Percentiles rank a stretch among this genome's conserved stretches.
These are phyloP conservation scores for Rhodotorula glutinis DNA, from an alignment of 1,284 basidiomycete species.

Conservation along the genomic window DNA sequence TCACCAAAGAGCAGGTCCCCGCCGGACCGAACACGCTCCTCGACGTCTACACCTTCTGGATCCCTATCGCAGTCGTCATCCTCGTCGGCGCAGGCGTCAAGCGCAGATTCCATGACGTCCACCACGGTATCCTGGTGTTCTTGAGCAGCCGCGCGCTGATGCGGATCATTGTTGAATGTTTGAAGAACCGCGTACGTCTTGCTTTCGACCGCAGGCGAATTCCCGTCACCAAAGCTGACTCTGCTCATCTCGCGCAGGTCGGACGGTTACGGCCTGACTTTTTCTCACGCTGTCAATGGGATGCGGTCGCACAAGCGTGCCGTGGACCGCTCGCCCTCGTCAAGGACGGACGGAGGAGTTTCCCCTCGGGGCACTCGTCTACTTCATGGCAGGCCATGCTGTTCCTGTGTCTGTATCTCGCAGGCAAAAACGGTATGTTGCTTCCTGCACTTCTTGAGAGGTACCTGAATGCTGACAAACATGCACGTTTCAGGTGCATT, in stretches of 20 bases:
- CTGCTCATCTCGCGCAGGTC: constrained; percentile 49
- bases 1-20: constrained; percentile 20
- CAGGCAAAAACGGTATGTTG: constrained; percentile 54
- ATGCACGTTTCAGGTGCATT: constrained; percentile 54
- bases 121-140: constrained; percentile 36
- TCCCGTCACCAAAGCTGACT: not conserved
- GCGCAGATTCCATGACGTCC: constrained; percentile 35
- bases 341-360: constrained; percentile 39
- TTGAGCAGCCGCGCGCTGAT: constrained; percentile 20
- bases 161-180: constrained; percentile 26
- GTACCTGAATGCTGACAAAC: not conserved
- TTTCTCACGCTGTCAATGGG: constrained; percentile 63
- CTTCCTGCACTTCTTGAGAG: not conserved
- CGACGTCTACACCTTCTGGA: constrained; percentile 31
- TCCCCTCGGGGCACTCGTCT: constrained; percentile 58
- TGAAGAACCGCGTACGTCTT: constrained; percentile 8
- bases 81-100: constrained; percentile 26
- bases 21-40: constrained; percentile 1
- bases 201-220: not conserved
- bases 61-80: constrained; percentile 32
- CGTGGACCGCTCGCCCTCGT: constrained; percentile 54
- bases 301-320: constrained; percentile 54
- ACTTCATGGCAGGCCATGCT: constrained; percentile 64
- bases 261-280: constrained; percentile 68
- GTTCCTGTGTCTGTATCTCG: constrained; percentile 62